Base-by-base conservation (phyloP, 352 stramenopile genomes). In the Pythium rhizo-oryzae region DNA sequence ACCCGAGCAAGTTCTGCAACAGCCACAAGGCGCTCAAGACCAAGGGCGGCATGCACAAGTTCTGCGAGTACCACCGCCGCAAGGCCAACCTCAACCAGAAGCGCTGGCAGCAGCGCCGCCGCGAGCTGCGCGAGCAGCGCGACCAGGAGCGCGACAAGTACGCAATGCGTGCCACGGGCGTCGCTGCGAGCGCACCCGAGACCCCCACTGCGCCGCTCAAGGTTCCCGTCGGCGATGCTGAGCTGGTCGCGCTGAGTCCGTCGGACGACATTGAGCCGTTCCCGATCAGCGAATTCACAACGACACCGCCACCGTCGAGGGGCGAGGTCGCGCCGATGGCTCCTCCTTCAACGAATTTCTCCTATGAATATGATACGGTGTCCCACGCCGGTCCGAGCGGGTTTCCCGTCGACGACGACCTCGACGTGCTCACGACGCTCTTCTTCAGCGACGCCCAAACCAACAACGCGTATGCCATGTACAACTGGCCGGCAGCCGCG, bases 21-120 rank as follows among this genome's bases (percentile, higher is more conserved):
- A 75, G 71, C 55, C 21, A 35, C 18, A 60, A 65, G 15, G 64
- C 49, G 7, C 53, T 47, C 47, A 75, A 78, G 47, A 50, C 41
- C n/a, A 75, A 72, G n/a, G 71, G 71, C 37, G 58, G 23, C 19
- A 24, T 70, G 41, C 71, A 78, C 59, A 67, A 62, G 41, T 65
- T 75, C 50, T 78, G 71, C 44, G 71, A 75, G 21, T 65, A 51
- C 52, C 71, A 78, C 37, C 71, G 71, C 18, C 57, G 60, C 39
- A 71, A 72, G 33, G 67, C 62, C 46, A 75, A 75, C 35, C 39
- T 53, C 16, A 72, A 74, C 57, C 71, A 77, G 67, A 70, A 61
- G 28, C 62, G 58, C 8, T 59, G 53, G 69, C 30, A 67, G 33
- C 28, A 60, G 30, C 57, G 62, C 15, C 54, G 56, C 24, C 54